Base-by-base conservation (phyloP, 2,329 filamentous ascomycete species). In the Pseudopyrenochaeta lycopersici region DNA sequence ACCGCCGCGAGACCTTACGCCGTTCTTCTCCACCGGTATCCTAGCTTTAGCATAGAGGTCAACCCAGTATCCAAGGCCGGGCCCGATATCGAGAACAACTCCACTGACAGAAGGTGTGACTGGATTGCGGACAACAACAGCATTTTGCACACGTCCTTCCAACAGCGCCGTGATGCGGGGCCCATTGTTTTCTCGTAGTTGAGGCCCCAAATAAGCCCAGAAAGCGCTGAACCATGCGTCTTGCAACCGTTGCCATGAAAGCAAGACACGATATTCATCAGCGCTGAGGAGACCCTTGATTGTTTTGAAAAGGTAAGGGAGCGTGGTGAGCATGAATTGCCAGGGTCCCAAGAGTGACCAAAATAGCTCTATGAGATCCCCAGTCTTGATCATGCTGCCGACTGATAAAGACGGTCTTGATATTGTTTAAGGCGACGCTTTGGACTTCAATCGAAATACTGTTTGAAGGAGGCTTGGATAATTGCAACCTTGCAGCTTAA, bases 31-130 rank as follows among this genome's bases (percentile, higher is more conserved):
- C 14, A 59, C 44, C 1, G 59, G 56, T 5, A 54, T 42, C 12
- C 53, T 45, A 3, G 50, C 43, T 14, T 49, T 38, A 2, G 44
- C 49, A 27, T 58, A 63, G 18, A 63, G 20, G 45, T 63, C 60
- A 1, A 63, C 53, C 60, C 57, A 63, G 32, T 56, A 63, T 1
- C 60, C 60, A 6, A 57, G n/a, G n/a, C 60, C 60, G 1, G 60
- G 60, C 1, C 60, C 60, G 17, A 63, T 60, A 17, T 63, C 60
- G 10, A 63, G 29, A 1, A 63, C 52, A 10, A 58, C 45, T 5
- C 60, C 60, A n/a, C 52, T 51, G 12, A 60, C 49, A 12, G 60
- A 54, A 29, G 46, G 45, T 10, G 45, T 46, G 1, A 63, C 52
- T 23, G 50, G 35, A 7, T 52, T 38, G 23, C 54, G 38, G 4